Evolutionary conservation across 2,329 filamentous ascomycete genomes (phyloP).

Genomic region (Epichloe glyceriae): DNA sequence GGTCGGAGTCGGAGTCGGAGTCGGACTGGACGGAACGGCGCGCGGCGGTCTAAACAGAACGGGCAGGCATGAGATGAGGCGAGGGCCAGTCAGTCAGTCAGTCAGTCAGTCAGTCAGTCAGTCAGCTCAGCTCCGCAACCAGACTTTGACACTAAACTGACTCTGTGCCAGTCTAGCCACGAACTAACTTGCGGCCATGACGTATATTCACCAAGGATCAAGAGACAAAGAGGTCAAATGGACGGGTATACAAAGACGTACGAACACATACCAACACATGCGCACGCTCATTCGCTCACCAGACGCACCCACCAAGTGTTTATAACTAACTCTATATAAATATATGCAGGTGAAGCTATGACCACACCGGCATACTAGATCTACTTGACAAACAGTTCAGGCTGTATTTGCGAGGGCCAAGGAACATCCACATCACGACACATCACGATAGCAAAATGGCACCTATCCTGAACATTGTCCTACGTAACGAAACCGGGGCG

Average conservation of each 20-base stretch:
- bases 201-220: neutral
- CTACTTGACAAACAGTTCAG: too few relatives aligned
- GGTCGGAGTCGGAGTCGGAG: neutral
- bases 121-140: neutral
- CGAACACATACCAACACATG: too few relatives aligned
- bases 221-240: neutral
- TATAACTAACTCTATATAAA: too few relatives aligned
- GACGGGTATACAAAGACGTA: neutral
- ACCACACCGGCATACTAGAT: neutral
- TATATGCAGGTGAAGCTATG: too few relatives aligned
- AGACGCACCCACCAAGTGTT: neutral
- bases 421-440: too few relatives aligned
- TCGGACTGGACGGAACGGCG: neutral
- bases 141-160: neutral
- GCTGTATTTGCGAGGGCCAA: too few relatives aligned
- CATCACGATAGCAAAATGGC: slow-evolving; percentile 4
- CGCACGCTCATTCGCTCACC: neutral
- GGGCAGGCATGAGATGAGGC: neutral
- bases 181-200: neutral
- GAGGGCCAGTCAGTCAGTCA: neutral
- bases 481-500: slow-evolving; percentile 54
- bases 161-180: neutral
- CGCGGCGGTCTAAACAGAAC: neutral
- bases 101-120: too few relatives aligned
- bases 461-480: slow-evolving; percentile 38